Evolutionary conservation across 352 stramenopile genomes (phyloP).

Genomic region (Globisporangium parvum): DNA sequence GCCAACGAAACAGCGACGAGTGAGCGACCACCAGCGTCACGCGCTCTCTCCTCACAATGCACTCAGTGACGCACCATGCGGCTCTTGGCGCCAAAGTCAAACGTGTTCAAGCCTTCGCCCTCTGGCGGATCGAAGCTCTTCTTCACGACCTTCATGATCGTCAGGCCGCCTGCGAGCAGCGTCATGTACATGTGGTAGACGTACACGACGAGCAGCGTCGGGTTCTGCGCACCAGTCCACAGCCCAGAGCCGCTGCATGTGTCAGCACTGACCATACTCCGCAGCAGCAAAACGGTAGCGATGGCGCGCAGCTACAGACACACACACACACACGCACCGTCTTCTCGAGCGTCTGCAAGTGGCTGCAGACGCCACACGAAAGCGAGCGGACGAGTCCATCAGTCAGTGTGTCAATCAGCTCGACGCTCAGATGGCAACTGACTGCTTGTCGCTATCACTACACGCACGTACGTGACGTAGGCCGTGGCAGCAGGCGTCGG

Average conservation of each 20-base stretch:
- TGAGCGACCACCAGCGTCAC: neutral
- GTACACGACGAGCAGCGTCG: slow-evolving; percentile 53
- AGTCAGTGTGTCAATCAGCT: no score
- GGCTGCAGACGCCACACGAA: slow-evolving; percentile 14
- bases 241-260: neutral
- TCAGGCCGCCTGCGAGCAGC: slow-evolving; percentile 51
- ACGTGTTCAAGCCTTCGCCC: slow-evolving; percentile 41
- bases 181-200: slow-evolving; percentile 76
- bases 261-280: neutral
- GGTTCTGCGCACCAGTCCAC: slow-evolving; percentile 22
- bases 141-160: slow-evolving; percentile 66
- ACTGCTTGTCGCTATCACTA: neutral
- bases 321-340: slow-evolving; percentile 22
- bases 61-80: slow-evolving; percentile 22
- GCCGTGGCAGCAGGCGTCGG: slow-evolving; percentile 37
- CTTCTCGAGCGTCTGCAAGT: slow-evolving; percentile 47
- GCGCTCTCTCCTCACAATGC: neutral
- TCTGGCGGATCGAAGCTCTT: slow-evolving; percentile 38
- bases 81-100: slow-evolving; percentile 46
- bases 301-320: neutral
- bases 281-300: neutral
- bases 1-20: neutral
- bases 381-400: neutral
- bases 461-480: slow-evolving; percentile 43
- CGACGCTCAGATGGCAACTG: neutral